Evolutionary conservation across 176 grass and related monocot species (phyloP).

Genomic region (Carex pumila): DNA sequence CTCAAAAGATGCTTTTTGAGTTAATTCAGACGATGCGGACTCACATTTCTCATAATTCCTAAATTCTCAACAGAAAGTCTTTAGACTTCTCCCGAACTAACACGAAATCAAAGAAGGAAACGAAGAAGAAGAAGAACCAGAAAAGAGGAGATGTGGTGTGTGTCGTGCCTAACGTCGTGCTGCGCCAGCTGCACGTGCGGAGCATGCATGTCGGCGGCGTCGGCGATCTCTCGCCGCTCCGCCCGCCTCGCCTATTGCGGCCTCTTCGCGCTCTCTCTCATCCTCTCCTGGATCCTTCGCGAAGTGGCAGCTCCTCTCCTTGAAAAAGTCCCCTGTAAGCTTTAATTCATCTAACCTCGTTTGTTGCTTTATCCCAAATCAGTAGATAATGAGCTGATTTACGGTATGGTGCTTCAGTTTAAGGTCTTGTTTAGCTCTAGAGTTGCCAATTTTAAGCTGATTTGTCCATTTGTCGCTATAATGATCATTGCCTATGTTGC

Average conservation of each 20-base stretch:
- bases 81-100: background rate
- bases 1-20: too few relatives aligned
- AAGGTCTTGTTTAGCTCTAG: background rate
- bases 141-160: constrained; percentile 49
- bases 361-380: background rate
- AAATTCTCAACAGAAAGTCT: background rate
- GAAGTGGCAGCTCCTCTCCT: constrained; percentile 46
- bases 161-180: constrained; percentile 72
- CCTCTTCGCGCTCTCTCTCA: constrained; percentile 44
- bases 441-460: background rate
- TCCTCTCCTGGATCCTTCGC: constrained; percentile 48
- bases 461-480: background rate
- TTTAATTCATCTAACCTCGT: background rate
- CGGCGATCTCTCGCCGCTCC: constrained; percentile 64
- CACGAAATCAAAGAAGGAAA: background rate
- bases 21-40: too few relatives aligned
- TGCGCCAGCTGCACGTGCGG: constrained; percentile 83
- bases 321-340: constrained; percentile 38
- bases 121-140: background rate
- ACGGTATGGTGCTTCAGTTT: background rate
- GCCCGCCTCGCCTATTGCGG: constrained; percentile 51
- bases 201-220: constrained; percentile 68
- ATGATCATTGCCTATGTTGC: background rate
- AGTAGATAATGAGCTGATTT: background rate
- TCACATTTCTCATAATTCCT: too few relatives aligned